Evolutionary conservation across 345 rosid genomes (phyloP).

Genomic region (Citrus reticulata): DNA sequence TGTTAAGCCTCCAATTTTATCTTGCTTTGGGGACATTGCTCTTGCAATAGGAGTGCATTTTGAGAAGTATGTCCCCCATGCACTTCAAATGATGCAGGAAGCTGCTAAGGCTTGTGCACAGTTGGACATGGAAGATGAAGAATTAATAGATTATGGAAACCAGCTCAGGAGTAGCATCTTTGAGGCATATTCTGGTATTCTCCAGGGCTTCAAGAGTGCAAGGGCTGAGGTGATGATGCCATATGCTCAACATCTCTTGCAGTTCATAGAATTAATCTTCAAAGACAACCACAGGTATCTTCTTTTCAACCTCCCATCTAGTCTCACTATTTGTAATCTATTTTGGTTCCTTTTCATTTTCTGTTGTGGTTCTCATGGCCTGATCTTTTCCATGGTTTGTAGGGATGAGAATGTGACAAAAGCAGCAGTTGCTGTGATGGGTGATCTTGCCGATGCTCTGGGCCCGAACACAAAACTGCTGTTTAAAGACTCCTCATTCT

Average conservation of each 20-base stretch:
- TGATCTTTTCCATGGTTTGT: background rate
- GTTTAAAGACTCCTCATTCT: constrained; percentile 62
- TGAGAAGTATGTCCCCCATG: constrained; percentile 59
- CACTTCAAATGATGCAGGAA: constrained; percentile 74
- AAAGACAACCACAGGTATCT: constrained; percentile 60
- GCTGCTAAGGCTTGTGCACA: constrained; percentile 79
- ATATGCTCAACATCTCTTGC: constrained; percentile 76
- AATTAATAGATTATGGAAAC: constrained; percentile 78
- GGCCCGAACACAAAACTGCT: constrained; percentile 66
- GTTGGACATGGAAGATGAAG: constrained; percentile 69
- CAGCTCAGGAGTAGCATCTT: constrained; percentile 82
- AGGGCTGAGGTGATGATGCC: constrained; percentile 82
- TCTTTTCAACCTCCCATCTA: background rate
- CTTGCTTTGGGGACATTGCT: constrained; percentile 91
- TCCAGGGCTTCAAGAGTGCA: constrained; percentile 84
- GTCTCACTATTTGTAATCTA: background rate
- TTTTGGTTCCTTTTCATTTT: background rate
- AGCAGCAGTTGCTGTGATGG: constrained; percentile 91
- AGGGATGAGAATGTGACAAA: constrained; percentile 89
- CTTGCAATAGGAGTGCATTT: constrained; percentile 81
- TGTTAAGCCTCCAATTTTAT: constrained; percentile 92
- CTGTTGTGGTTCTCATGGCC: background rate
- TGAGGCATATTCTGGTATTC: constrained; percentile 91
- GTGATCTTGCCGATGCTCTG: constrained; percentile 88
- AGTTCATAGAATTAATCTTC: constrained; percentile 74